These are phyloP conservation scores for Salvia miltiorrhiza DNA, from an alignment of 257 asterid species.

Conservation along the genomic window DNA sequence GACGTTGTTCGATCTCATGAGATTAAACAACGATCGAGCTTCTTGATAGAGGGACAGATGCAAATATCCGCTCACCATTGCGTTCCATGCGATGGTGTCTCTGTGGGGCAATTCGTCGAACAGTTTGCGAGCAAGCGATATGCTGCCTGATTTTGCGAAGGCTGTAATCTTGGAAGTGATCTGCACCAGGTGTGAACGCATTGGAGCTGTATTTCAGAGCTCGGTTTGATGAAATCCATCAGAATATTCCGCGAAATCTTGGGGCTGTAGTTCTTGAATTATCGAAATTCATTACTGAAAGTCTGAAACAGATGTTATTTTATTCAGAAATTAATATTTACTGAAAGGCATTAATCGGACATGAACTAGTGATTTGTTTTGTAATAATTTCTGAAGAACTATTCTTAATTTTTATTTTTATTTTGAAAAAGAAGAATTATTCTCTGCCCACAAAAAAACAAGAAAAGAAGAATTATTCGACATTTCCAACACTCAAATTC, in stretches of 20 bases:
- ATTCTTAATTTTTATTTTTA: too few relatives aligned
- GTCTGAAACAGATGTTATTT: not conserved
- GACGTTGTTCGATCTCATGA: conserved; percentile 39
- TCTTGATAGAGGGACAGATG: conserved; percentile 51
- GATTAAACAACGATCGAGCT: conserved; percentile 41
- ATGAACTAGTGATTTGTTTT: not conserved
- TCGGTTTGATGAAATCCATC: conserved; percentile 19
- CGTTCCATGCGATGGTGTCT: conserved; percentile 68
- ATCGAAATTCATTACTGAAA: not conserved
- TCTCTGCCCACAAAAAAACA: too few relatives aligned
- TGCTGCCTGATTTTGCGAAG: conserved; percentile 50
- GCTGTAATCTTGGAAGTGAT: conserved; percentile 45
- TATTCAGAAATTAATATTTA: not conserved
- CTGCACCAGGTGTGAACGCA: conserved; percentile 46
- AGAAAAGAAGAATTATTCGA: too few relatives aligned
- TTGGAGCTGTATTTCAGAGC: conserved; percentile 15
- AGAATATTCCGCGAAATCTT: not conserved
- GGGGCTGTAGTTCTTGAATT: not conserved
- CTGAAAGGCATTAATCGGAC: too few relatives aligned
- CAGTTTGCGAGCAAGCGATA: conserved; percentile 49
- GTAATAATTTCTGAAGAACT: not conserved
- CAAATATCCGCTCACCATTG: conserved; percentile 62
- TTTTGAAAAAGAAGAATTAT: too few relatives aligned
- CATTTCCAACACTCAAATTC: too few relatives aligned
- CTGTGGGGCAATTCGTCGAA: conserved; percentile 63